These are phyloP conservation scores for Clavispora santaluciae DNA, from an alignment of 805 yeast genomes.

Conservation along the genomic window DNA sequence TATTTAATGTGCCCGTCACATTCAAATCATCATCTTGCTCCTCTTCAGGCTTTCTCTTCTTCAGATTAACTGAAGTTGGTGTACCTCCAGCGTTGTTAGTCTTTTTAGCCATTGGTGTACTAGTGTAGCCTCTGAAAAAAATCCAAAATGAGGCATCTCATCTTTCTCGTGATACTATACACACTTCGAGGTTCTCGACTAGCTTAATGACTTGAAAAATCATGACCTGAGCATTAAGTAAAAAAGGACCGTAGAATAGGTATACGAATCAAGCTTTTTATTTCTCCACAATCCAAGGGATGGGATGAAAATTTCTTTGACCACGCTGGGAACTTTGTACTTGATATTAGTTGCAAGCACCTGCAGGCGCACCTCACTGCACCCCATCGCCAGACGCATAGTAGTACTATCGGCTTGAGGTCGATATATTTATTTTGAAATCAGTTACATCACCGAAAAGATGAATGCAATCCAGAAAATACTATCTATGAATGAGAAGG, in stretches of 20 bases:
- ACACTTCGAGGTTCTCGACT: background rate
- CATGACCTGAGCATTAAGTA: too few species aligned
- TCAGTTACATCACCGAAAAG: background rate
- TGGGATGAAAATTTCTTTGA: too few species aligned
- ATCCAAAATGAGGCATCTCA: slow-evolving; percentile 1
- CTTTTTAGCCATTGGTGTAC: slow-evolving; percentile 12
- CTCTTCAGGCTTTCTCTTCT: slow-evolving; percentile 12
- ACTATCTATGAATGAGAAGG: slow-evolving; percentile 58
- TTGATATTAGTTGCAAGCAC: too few species aligned
- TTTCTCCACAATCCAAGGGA: too few species aligned
- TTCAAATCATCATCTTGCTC: slow-evolving; percentile 11
- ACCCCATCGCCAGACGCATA: too few species aligned
- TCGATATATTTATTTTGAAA: too few species aligned
- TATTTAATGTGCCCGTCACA: slow-evolving; percentile 11
- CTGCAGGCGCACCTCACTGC: too few species aligned
- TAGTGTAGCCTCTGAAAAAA: background rate
- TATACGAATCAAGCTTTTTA: too few species aligned
- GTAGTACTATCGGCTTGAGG: too few species aligned
- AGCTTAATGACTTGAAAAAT: too few species aligned
- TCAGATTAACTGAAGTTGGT: slow-evolving; percentile 4
- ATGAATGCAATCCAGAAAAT: slow-evolving; percentile 43
- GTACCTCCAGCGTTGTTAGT: slow-evolving; percentile 3
- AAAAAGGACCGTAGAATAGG: too few species aligned
- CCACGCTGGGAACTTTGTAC: too few species aligned
- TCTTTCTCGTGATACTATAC: background rate